Percentiles rank a stretch among this genome's conserved stretches.
Evolutionary conservation across 73 alveolate genomes (phyloP).

Genomic region (Stentor coeruleus): DNA sequence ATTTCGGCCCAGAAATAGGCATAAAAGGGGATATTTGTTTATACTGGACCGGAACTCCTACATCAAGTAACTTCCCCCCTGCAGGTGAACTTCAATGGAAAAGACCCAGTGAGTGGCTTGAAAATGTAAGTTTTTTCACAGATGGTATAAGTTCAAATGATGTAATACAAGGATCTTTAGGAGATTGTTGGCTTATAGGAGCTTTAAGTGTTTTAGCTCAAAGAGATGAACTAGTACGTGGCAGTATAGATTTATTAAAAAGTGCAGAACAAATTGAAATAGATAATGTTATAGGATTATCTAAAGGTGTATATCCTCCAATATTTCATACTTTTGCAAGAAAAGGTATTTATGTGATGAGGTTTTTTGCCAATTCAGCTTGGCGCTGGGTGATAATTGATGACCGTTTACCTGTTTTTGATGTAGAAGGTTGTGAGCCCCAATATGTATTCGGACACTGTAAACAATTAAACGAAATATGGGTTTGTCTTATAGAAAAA

Average conservation of each 20-base stretch:
- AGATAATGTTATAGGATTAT: constrained; percentile 19
- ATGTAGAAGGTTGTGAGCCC: neutral
- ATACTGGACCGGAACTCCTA: constrained; percentile 28
- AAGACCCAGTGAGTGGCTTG: constrained; percentile 31
- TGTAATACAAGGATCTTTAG: constrained; percentile 70
- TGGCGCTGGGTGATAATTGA: constrained; percentile 93
- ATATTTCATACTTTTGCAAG: constrained; percentile 83
- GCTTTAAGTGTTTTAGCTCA: constrained; percentile 97
- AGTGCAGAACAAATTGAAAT: constrained; percentile 41
- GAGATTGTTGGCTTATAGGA: constrained; percentile 98
- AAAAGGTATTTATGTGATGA: constrained; percentile 87
- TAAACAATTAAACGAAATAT: constrained; percentile 73
- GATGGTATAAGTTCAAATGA: constrained; percentile 46
- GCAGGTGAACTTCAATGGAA: constrained; percentile 42
- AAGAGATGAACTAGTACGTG: constrained; percentile 91
- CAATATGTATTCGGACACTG: constrained; percentile 80
- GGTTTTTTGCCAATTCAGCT: constrained; percentile 85
- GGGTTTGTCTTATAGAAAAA: constrained; percentile 97
- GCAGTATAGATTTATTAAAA: constrained; percentile 54
- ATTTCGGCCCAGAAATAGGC: constrained; percentile 53
- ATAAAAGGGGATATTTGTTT: constrained; percentile 39
- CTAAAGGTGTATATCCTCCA: constrained; percentile 96
- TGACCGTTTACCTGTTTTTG: constrained; percentile 78
- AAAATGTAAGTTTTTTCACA: constrained; percentile 34
- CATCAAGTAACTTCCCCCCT: constrained; percentile 38